Evolutionary conservation across 305 asterid species (phyloP).

Genomic region (Fraxinus platypoda): DNA sequence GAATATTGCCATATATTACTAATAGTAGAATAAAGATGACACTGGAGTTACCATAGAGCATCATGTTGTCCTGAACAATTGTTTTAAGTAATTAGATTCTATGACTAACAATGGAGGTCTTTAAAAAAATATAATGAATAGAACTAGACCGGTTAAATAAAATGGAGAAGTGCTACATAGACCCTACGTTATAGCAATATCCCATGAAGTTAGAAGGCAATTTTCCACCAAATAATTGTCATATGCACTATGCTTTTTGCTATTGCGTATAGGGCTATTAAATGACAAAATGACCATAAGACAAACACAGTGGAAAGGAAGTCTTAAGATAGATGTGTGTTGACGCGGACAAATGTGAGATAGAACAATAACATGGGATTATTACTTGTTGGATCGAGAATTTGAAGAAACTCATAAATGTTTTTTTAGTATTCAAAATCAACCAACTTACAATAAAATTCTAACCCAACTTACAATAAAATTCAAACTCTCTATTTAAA

Average conservation of each 20-base stretch:
- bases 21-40: not conserved
- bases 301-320: not conserved
- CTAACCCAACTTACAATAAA: too few species aligned
- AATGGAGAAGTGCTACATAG: not conserved
- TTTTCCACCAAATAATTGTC: not conserved
- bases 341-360: not conserved
- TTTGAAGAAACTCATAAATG: not conserved
- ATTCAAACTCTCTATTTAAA: too few species aligned
- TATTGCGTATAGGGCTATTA: not conserved
- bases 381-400: not conserved
- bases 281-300: not conserved
- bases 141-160: not conserved
- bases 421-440: too few species aligned
- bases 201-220: not conserved
- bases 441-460: too few species aligned
- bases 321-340: not conserved
- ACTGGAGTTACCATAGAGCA: not conserved
- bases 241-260: not conserved
- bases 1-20: not conserved
- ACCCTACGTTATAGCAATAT: not conserved
- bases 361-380: not conserved
- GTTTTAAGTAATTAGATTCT: not conserved
- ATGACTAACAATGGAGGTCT: not conserved
- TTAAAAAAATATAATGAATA: not conserved
- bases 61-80: not conserved